These are phyloP conservation scores for Cetradonia linearis DNA, from an alignment of 495 filamentous ascomycete genomes.

Conservation along the genomic window DNA sequence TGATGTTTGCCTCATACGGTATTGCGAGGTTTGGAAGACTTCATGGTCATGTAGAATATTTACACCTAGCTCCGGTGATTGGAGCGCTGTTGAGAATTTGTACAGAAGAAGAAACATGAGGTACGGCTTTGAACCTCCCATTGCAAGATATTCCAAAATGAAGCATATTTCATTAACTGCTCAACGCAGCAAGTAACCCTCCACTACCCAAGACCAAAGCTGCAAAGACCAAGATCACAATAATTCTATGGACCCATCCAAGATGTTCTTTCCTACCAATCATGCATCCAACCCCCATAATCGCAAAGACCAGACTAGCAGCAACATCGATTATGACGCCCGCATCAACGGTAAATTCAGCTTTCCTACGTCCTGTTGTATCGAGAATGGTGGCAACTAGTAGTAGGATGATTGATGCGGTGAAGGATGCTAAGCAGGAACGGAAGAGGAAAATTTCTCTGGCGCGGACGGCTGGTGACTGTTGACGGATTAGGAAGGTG, in stretches of 20 bases:
- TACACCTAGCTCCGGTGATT: background rate
- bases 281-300: constrained; percentile 42
- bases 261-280: constrained; percentile 35
- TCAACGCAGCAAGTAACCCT: constrained; percentile 9
- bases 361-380: constrained; percentile 42
- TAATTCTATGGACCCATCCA: constrained; percentile 32
- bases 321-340: constrained; percentile 51
- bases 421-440: constrained; percentile 36
- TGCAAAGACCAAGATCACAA: constrained; percentile 38
- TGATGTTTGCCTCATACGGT: no score
- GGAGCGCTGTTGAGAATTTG: background rate
- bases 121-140: background rate
- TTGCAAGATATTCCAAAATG: background rate
- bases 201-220: constrained; percentile 32
- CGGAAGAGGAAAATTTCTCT: constrained; percentile 40
- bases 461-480: constrained; percentile 26
- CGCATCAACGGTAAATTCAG: constrained; percentile 47
- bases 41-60: background rate
- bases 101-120: background rate
- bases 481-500: constrained; percentile 34
- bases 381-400: constrained; percentile 44
- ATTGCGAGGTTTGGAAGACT: no score
- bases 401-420: constrained; percentile 42
- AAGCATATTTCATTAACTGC: background rate
- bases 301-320: constrained; percentile 43